Base-by-base conservation (phyloP, 2,329 filamentous ascomycete species). In the Lachnellula arida region DNA sequence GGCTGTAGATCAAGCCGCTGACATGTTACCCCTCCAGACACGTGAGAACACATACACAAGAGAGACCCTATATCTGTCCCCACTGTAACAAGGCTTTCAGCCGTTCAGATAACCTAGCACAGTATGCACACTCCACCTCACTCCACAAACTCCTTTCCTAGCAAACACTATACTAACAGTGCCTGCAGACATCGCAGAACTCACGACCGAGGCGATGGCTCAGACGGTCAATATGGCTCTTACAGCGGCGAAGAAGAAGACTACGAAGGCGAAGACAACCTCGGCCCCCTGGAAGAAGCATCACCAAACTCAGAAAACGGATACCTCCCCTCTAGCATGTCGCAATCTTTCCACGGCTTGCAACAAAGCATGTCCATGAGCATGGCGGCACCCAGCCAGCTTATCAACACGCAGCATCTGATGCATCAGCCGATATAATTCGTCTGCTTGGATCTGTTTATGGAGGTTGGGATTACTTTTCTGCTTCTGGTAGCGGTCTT, bases 51-150 rank as follows among this genome's bases (percentile, higher is more conserved):
- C 94, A 99, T 81, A 99, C 94, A 55, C 94, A 99, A 81, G 94
- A 99, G 80, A 90, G 93, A 77, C 94, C 94, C 67, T 99, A 99
- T 76, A 87, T 95, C 71, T 99, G 94, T 83, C 89, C 89, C 66
- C 87, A 96, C 74, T 99, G 94, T 84, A 96, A 89, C 81, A 97
- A 97, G 81, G 93, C 93, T 64, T 99, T 99, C 75, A 97, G 94
- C 58, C 83, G 94, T 76, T 97, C 93, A 70, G 94, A 99, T 78
- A 99, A 99, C 74, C 88, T 99, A 75, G 94, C 94, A 74, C 94
- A 99, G 89, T 96, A 91, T 76, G 83, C 71, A 66, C 44, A 58
- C 56, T 55, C 46, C 54, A 32, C 57, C 60, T 59, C 59, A 65
- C 64, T 58, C 58, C 53, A 60, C 52, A 62, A 57, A 59, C 56